These are phyloP conservation scores for Paramyrothecium roridum DNA, from an alignment of 2,329 filamentous ascomycete species.

Conservation along the genomic window DNA sequence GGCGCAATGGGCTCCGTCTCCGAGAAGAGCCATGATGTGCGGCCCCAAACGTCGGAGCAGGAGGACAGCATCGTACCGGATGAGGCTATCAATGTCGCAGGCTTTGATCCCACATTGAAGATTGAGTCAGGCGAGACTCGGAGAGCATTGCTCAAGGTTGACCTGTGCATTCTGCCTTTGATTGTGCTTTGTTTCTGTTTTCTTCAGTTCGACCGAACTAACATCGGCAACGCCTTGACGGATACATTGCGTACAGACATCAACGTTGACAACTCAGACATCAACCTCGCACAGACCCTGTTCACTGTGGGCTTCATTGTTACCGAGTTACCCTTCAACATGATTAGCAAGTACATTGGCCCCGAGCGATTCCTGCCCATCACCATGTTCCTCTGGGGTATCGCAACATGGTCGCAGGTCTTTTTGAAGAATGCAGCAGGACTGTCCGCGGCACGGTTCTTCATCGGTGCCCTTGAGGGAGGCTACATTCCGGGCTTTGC, in stretches of 20 bases:
- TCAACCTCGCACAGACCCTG: constrained; percentile 50
- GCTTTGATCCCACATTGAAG: constrained; percentile 16
- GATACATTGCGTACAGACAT: constrained; percentile 47
- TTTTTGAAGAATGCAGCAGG: constrained; percentile 19
- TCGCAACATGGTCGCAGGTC: constrained; percentile 21
- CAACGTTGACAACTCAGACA: constrained; percentile 43
- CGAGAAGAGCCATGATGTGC: constrained; percentile 5
- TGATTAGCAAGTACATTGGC: constrained; percentile 21
- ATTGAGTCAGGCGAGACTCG: constrained; percentile 7
- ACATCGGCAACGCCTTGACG: constrained; percentile 49
- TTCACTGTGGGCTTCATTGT: constrained; percentile 47
- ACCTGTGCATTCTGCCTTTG: constrained; percentile 22
- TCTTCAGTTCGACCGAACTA: constrained; percentile 30
- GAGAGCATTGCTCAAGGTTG: constrained; percentile 17
- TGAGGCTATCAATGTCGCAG: constrained; percentile 15
- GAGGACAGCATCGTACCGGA: constrained; percentile 8
- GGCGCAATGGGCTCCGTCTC: constrained; percentile 9
- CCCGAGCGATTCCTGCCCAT: constrained; percentile 22
- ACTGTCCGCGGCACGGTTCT: constrained; percentile 21
- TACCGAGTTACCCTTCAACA: constrained; percentile 30
- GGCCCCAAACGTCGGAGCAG: constrained; percentile 4
- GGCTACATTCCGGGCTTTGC: constrained; percentile 28
- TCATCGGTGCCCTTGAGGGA: constrained; percentile 24
- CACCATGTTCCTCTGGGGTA: constrained; percentile 26
- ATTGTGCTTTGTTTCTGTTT: constrained; percentile 27